Evolutionary conservation across 2,329 filamentous ascomycete genomes (phyloP), one percentile per base, ranked within the genome.

Genomic region (Thelonectria blattea): DNA sequence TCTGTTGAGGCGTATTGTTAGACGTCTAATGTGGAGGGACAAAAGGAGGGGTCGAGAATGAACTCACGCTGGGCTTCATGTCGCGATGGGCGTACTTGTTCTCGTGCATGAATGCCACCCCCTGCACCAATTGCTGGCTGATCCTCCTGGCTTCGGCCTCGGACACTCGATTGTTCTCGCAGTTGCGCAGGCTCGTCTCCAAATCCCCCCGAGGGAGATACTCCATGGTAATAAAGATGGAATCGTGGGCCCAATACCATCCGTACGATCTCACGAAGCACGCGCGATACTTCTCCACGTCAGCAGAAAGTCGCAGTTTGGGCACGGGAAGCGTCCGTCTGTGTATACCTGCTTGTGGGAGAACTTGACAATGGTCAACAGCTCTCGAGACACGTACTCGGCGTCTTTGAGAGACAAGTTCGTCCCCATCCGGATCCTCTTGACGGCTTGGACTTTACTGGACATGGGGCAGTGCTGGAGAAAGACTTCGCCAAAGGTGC

Each of bases 151-250:
- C 15, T 37, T 37, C 34, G 34, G 34, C 7, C 11, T 37, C 34
- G 34, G 34, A 12, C 3, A 14, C 12, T 12, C 12, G 6, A 14
- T 37, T 37, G 11, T 15, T 15, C 3, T 14, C 15, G 15, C 11
- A 37, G 9, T 30, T 30, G 2, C 27, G 27, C 4, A 30, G 27
- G 27, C 27, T 30, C 4, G 15, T 14, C 34, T 37, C 34, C 11
- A 37, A 15, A 15, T 37, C 10, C 7, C 34, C 34, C 2, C 11
- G 34, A 15, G 34, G 34, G 6, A 37, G 34, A n/a, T 49, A 27
- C 37, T 50, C 53, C 53, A 56, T 56, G 11, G 53, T 32, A 20
- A 56, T 56, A 34, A 47, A 47, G 20, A 56, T 41, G 11, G n/a
- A 37, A 17, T 20, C 22, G 10, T 22, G 32, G 20, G 34, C 22